These are phyloP conservation scores for Suhomyces ambrosiae DNA, from an alignment of 1,139 yeast genomes.

Conservation along the genomic window DNA sequence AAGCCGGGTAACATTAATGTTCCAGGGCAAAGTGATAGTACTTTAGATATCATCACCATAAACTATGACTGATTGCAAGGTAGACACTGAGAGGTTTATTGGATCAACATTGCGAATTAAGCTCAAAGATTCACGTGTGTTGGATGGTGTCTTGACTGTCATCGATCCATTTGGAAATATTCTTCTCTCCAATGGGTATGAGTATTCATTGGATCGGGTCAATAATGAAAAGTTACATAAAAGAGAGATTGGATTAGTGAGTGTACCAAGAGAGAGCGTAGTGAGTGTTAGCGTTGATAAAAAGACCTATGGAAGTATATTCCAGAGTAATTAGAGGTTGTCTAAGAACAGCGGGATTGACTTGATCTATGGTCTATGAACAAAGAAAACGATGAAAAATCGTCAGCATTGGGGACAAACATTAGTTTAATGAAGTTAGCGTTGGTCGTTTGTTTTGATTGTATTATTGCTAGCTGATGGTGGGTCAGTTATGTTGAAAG, in stretches of 20 bases:
- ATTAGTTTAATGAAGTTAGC: too few species aligned
- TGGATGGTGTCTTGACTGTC: slow-evolving; percentile 45
- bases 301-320: slow-evolving; percentile 19
- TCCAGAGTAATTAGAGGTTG: too few species aligned
- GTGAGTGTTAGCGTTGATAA: slow-evolving; percentile 28
- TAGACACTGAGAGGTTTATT: slow-evolving; percentile 30
- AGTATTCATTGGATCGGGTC: slow-evolving; percentile 34
- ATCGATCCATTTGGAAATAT: slow-evolving; percentile 52
- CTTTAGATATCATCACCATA: not conserved
- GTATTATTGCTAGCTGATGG: too few species aligned
- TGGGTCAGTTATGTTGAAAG: not conserved
- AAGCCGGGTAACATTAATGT: slow-evolving; percentile 11
- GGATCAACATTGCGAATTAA: slow-evolving; percentile 35
- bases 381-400: too few species aligned
- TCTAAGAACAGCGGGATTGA: too few species aligned
- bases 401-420: too few species aligned
- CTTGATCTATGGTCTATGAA: too few species aligned
- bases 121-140: slow-evolving; percentile 34
- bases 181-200: slow-evolving; percentile 39
- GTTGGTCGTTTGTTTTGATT: too few species aligned
- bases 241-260: slow-evolving; percentile 49
- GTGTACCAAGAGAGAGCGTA: slow-evolving; percentile 42
- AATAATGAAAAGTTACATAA: slow-evolving; percentile 25
- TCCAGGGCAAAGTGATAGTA: not conserved
- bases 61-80: slow-evolving; percentile 4